These are phyloP conservation scores for Lachnellula occidentalis DNA, from an alignment of 2,329 filamentous ascomycete species.

Conservation along the genomic window DNA sequence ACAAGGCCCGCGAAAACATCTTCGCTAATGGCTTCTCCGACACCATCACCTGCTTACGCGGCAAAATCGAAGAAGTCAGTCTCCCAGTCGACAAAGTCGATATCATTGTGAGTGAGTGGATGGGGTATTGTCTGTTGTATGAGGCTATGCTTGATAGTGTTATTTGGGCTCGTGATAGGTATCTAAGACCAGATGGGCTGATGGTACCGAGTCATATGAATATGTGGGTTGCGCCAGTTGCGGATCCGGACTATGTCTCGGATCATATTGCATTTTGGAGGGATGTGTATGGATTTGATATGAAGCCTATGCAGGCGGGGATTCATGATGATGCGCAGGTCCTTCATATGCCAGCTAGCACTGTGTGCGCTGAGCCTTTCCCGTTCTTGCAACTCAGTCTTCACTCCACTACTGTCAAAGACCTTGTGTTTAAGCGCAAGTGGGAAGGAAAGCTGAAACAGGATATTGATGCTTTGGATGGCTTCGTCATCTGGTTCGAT, in stretches of 20 bases:
- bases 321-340: constrained; percentile 80
- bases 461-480: constrained; percentile 69
- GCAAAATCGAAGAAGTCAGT: constrained; percentile 81
- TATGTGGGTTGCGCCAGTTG: constrained; percentile 74
- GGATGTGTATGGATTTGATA: constrained; percentile 91
- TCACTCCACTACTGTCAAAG: constrained; percentile 63
- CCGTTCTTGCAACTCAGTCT: constrained; percentile 74
- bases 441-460: constrained; percentile 59
- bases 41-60: constrained; percentile 72
- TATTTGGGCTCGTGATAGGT: constrained; percentile 79
- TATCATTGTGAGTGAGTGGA: constrained; percentile 96
- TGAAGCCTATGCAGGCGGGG: constrained; percentile 80
- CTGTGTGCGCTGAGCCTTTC: constrained; percentile 53
- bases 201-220: constrained; percentile 83
- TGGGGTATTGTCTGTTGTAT: constrained; percentile 91
- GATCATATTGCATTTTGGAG: constrained; percentile 84
- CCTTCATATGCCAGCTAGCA: constrained; percentile 58
- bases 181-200: constrained; percentile 72
- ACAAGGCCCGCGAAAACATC: constrained; percentile 79
- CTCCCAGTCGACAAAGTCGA: constrained; percentile 78
- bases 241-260: constrained; percentile 69
- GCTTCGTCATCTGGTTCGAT: constrained; percentile 90
- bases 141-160: constrained; percentile 96
- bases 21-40: constrained; percentile 71
- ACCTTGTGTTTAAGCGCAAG: constrained; percentile 68